phyloP scores from a whole-genome alignment of 2,329 filamentous ascomycete genomes.

The Acrodontium crateriforme region DNA sequence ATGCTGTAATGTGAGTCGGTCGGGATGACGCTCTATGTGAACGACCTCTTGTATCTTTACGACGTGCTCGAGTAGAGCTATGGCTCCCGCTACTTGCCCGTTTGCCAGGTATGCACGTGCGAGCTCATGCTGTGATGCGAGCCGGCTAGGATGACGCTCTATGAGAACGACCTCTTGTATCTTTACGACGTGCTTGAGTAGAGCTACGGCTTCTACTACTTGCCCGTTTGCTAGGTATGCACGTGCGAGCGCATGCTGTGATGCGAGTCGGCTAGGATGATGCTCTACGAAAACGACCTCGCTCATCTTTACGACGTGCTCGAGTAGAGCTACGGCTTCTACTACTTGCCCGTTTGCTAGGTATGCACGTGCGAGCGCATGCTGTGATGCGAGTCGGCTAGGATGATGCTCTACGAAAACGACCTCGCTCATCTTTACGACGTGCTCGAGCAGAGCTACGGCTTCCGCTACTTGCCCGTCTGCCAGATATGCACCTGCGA shows the following conservation, averaged over 20 bases:
- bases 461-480: conserved; percentile 9
- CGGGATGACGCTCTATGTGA: conserved; percentile 1
- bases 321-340: neutral
- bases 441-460: conserved; percentile 12
- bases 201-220: conserved; percentile 10
- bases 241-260: conserved; percentile 8
- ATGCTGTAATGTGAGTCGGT: conserved; percentile 5
- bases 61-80: conserved; percentile 1
- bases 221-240: conserved; percentile 9
- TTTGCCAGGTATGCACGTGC: conserved; percentile 12
- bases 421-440: conserved; percentile 9
- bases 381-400: conserved; percentile 5
- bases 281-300: neutral
- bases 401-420: too few species aligned
- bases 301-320: neutral
- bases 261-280: conserved; percentile 1
- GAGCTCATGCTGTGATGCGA: conserved; percentile 7
- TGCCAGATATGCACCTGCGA: conserved; percentile 11
- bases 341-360: conserved; percentile 1
- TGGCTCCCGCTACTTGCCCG: conserved; percentile 3
- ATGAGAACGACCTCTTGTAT: neutral
- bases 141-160: conserved; percentile 3
- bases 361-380: conserved; percentile 13
- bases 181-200: conserved; percentile 13
- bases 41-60: neutral